These are phyloP conservation scores for Cryptococcus sp. DNA, from an alignment of 1,284 basidiomycete species.

Conservation along the genomic window DNA sequence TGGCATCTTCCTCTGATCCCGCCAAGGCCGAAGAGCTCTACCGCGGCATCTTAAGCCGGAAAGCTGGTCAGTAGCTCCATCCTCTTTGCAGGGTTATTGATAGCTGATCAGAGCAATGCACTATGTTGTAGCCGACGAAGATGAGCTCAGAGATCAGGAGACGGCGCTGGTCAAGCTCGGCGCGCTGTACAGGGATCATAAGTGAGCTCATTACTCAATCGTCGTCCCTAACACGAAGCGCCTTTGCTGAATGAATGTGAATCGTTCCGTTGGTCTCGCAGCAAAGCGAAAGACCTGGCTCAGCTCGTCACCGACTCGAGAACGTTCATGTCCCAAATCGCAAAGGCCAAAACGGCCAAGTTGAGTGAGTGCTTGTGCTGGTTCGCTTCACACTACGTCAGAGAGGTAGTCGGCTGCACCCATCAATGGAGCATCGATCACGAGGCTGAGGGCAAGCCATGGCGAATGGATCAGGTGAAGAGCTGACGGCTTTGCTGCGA, in stretches of 20 bases:
- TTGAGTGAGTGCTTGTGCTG: constrained; percentile 65
- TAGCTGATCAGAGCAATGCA: background rate
- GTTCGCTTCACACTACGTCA: too few species aligned
- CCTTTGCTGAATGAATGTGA: background rate
- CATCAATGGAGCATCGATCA: too few species aligned
- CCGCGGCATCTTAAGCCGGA: constrained; percentile 36
- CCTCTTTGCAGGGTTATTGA: background rate
- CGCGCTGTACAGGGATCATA: constrained; percentile 80
- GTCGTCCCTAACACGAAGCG: constrained; percentile 2
- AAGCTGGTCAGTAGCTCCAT: constrained; percentile 35
- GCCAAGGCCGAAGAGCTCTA: constrained; percentile 44
- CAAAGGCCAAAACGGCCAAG: constrained; percentile 98
- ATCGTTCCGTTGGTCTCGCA: constrained; percentile 43
- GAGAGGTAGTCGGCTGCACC: too few species aligned
- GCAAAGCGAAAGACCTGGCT: constrained; percentile 82
- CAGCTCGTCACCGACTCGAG: constrained; percentile 84
- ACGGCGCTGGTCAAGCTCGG: constrained; percentile 83
- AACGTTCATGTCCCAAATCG: constrained; percentile 88
- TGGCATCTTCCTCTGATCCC: constrained; percentile 33
- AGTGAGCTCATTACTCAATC: constrained; percentile 58
- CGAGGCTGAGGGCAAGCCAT: background rate
- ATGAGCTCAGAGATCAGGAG: constrained; percentile 77
- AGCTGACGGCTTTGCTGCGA: background rate
- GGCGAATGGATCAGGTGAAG: background rate
- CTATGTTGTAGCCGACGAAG: constrained; percentile 56